Evolutionary conservation across 768 basidiomycete genomes (phyloP), one percentile per base, ranked within the genome.

Genomic region (Leccinum incarnatum): DNA sequence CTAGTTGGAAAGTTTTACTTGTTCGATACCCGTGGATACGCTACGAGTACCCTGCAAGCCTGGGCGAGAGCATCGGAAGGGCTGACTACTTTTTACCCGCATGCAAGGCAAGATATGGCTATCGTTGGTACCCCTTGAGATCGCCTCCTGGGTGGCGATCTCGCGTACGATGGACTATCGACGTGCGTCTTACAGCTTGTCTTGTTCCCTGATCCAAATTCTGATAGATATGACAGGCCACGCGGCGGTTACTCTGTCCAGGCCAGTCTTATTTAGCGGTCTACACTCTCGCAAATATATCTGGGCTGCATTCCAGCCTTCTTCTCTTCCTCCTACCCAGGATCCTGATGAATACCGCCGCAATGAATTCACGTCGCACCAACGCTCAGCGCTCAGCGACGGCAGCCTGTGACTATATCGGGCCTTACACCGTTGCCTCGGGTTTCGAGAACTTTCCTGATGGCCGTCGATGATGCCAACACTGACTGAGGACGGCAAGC

Each of bases 161-260:
- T 87, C 88, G 4, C 85, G 95, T n/a, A 95, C 91, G 0, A 95
- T 95, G 89, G 95, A 96, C 72, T 89, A 89, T 65, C 82, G 94
- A 62, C 93, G 89, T 91, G 67, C 59, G 85, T 81, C 25, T 7
- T 23, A 42, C 29, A 7, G 15, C 27, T 2, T 15, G 5, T 36
- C 17, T 14, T 27, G 21, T 12, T 3, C 2, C n/a, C 10, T 61
- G 7, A 53, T 21, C 48, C 58, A 10, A 47, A 50, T 51, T 42
- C 30, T 17, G 15, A 4, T 58, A 47, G 23, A 40, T n/a, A 10
- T 50, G 61, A 40, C 57, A 92, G 90, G 95, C 70, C 95, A 96
- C 69, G 29, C 29, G 29, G 29, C 29, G 29, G 29, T 30, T 30
- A 19, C 32, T 8, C 42, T 27, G 7, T 23, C 55, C 48, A 59